These are phyloP conservation scores for Rhododendron ovatum DNA, from an alignment of 148 eudicot genomes.

Conservation along the genomic window DNA sequence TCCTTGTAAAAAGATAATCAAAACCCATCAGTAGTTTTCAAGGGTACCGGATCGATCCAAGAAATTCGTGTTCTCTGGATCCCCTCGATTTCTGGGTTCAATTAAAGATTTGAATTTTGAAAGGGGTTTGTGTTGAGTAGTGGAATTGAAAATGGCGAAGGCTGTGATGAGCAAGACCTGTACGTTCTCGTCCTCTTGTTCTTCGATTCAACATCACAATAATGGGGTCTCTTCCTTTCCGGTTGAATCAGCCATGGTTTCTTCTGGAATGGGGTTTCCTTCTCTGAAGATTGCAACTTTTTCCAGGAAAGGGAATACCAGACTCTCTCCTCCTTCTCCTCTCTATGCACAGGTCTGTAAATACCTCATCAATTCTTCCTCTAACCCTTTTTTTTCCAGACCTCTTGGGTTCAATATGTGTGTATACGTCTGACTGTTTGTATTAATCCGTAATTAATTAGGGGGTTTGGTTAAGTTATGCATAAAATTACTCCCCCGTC, in stretches of 20 bases:
- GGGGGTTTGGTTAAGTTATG: background rate
- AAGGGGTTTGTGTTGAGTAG: background rate
- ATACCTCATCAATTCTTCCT: background rate
- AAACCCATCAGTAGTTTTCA: background rate
- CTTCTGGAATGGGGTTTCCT: conserved; percentile 12
- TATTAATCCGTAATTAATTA: background rate
- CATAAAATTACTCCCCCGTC: background rate
- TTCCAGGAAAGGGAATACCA: conserved; percentile 14
- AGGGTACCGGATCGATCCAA: background rate
- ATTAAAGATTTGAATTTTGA: background rate
- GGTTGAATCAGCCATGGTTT: conserved; percentile 15
- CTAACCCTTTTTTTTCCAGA: background rate
- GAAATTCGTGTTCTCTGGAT: background rate
- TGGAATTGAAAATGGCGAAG: conserved; percentile 22
- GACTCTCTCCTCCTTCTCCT: conserved; percentile 7
- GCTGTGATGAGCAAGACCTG: conserved; percentile 18
- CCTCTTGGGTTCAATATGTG: background rate
- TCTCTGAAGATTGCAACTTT: background rate
- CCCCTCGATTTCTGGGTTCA: background rate
- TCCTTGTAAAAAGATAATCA: background rate
- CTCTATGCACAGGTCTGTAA: conserved; percentile 34
- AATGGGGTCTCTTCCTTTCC: conserved; percentile 16
- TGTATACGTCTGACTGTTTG: background rate
- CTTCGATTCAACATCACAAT: background rate
- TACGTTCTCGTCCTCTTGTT: conserved; percentile 21